Evolutionary conservation across 108 stramenopile genomes (phyloP).

Genomic region (Nannochloropsis salina): DNA sequence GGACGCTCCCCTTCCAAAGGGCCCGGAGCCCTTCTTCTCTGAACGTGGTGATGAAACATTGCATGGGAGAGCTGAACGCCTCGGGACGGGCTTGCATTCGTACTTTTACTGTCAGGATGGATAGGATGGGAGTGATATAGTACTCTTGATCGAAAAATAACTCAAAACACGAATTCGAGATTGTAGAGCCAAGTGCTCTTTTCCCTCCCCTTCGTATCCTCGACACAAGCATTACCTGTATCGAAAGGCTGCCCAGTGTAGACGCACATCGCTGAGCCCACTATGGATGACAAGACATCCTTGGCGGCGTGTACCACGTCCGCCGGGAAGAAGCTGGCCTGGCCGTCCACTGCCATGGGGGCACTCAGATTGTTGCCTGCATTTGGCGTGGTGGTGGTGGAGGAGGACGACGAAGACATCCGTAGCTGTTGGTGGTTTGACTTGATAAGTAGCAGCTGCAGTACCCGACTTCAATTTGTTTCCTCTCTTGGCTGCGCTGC

Average conservation of each 20-base stretch:
- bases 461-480: no score
- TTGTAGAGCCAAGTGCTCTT: not conserved
- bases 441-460: no score
- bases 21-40: constrained; percentile 45
- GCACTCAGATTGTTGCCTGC: not conserved
- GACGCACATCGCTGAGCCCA: constrained; percentile 51
- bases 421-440: no score
- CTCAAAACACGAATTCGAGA: not conserved
- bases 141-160: not conserved
- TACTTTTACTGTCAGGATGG: constrained; percentile 51
- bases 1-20: constrained; percentile 53
- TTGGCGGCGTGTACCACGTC: constrained; percentile 30
- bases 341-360: not conserved
- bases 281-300: constrained; percentile 47
- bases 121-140: not conserved
- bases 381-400: not conserved
- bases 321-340: not conserved
- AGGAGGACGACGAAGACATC: not conserved
- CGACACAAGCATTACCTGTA: not conserved
- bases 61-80: constrained; percentile 30
- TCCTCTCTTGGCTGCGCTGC: no score
- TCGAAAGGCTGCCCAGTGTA: constrained; percentile 51
- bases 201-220: not conserved
- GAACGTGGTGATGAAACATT: constrained; percentile 36
- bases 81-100: constrained; percentile 53